Evolutionary conservation across 306 rosid genomes (phyloP).

Genomic region (Astragalus membranaceus): DNA sequence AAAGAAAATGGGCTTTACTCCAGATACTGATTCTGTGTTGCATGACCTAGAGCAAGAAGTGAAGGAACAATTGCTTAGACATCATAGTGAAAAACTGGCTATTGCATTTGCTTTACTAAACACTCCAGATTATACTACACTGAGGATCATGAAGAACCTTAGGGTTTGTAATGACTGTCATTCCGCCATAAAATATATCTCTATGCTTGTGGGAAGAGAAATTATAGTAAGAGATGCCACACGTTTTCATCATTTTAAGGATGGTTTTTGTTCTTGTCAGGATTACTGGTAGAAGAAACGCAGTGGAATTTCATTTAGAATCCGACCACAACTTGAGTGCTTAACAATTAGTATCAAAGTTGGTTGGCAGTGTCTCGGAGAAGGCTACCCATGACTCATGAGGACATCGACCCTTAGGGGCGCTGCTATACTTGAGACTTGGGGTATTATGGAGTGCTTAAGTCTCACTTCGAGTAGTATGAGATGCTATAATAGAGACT

Average conservation of each 20-base stretch:
- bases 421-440: too few relatives aligned
- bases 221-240: slow-evolving; percentile 72
- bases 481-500: too few relatives aligned
- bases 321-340: background rate
- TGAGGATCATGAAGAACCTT: slow-evolving; percentile 81
- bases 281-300: slow-evolving; percentile 66
- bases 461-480: too few relatives aligned
- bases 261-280: slow-evolving; percentile 74
- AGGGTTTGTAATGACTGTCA: slow-evolving; percentile 87
- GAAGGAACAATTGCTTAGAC: slow-evolving; percentile 67
- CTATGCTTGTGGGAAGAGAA: slow-evolving; percentile 77
- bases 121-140: slow-evolving; percentile 50
- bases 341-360: too few relatives aligned
- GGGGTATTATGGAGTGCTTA: too few relatives aligned
- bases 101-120: slow-evolving; percentile 68
- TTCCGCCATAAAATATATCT: slow-evolving; percentile 75
- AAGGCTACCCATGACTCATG: too few relatives aligned
- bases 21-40: slow-evolving; percentile 51
- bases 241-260: slow-evolving; percentile 80
- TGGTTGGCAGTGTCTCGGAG: too few relatives aligned
- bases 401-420: too few relatives aligned
- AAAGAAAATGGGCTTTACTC: slow-evolving; percentile 68
- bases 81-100: slow-evolving; percentile 83
- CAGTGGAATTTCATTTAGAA: background rate
- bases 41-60: slow-evolving; percentile 73